Percentiles rank a stretch among this genome's conserved stretches.
phyloP scores from a whole-genome alignment of 148 eudicot species.

The Rhododendron simsii region DNA sequence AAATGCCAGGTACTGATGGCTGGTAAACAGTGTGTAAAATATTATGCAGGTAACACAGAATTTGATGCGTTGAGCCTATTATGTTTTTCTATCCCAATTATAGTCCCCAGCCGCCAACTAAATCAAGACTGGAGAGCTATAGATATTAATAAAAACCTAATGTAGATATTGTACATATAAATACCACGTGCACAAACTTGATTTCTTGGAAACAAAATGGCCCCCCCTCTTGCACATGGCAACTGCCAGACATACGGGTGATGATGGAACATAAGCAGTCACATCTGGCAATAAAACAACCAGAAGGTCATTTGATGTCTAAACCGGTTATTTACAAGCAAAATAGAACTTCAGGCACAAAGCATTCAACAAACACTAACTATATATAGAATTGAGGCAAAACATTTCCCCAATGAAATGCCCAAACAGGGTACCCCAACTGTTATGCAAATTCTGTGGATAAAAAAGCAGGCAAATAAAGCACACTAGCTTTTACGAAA shows the following conservation, averaged over 20 bases:
- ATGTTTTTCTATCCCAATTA: not conserved
- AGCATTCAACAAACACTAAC: not conserved
- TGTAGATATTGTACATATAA: not conserved
- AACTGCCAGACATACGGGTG: not conserved
- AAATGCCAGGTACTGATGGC: not conserved
- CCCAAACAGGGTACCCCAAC: not conserved
- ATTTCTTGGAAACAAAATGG: not conserved
- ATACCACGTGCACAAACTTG: not conserved
- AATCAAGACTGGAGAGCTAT: not conserved
- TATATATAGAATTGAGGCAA: not conserved
- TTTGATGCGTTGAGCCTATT: not conserved
- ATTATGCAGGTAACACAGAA: slow-evolving; percentile 10
- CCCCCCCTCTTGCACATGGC: not conserved
- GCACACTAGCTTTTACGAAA: not conserved
- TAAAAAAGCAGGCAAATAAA: not conserved
- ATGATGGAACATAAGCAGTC: not conserved
- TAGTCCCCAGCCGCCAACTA: not conserved
- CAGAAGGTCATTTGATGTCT: not conserved
- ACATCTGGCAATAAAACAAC: not conserved
- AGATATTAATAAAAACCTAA: not conserved
- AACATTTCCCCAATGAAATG: not conserved
- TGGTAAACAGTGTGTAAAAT: not conserved
- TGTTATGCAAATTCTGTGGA: not conserved
- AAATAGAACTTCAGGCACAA: not conserved
- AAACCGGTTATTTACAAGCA: not conserved